These are phyloP conservation scores for Petasospora fabianii DNA, from an alignment of 1,139 yeast species.

Conservation along the genomic window DNA sequence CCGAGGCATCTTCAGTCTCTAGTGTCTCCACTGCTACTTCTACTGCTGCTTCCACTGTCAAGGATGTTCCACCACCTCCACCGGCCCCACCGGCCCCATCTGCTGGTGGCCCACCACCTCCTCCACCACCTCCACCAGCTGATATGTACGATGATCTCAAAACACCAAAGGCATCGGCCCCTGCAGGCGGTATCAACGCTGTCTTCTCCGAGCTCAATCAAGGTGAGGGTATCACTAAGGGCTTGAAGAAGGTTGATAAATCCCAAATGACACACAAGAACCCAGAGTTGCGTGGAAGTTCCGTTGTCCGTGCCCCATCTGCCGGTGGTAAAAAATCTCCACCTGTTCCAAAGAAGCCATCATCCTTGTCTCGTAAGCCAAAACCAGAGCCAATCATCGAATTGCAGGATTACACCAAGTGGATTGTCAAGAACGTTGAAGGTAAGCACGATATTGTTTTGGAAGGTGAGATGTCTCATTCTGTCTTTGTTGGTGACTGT, in stretches of 20 bases:
- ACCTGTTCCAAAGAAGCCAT: constrained; percentile 71
- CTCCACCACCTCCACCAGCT: constrained; percentile 40
- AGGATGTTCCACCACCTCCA: constrained; percentile 23
- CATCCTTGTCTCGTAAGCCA: constrained; percentile 46
- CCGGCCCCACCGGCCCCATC: constrained; percentile 27
- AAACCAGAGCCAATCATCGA: constrained; percentile 74
- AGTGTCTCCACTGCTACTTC: constrained; percentile 5
- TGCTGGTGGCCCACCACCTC: constrained; percentile 33
- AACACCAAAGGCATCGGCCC: constrained; percentile 29
- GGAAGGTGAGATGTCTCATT: constrained; percentile 82
- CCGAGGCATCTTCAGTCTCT: constrained; percentile 9
- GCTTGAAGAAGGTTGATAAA: constrained; percentile 87
- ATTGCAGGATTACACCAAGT: constrained; percentile 69
- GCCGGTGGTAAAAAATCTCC: constrained; percentile 41
- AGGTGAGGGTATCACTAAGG: constrained; percentile 81
- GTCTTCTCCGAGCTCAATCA: constrained; percentile 88
- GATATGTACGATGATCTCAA: constrained; percentile 42
- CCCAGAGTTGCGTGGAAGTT: constrained; percentile 66
- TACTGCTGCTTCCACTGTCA: constrained; percentile 1
- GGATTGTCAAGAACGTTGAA: constrained; percentile 83
- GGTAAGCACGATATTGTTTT: constrained; percentile 55
- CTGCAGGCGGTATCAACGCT: constrained; percentile 65
- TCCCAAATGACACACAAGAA: constrained; percentile 94
- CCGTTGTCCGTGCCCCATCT: constrained; percentile 31
- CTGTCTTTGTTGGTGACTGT: constrained; percentile 85